Conservation (phyloP, 805 yeast species). For the Yarrowia deformans region DNA sequence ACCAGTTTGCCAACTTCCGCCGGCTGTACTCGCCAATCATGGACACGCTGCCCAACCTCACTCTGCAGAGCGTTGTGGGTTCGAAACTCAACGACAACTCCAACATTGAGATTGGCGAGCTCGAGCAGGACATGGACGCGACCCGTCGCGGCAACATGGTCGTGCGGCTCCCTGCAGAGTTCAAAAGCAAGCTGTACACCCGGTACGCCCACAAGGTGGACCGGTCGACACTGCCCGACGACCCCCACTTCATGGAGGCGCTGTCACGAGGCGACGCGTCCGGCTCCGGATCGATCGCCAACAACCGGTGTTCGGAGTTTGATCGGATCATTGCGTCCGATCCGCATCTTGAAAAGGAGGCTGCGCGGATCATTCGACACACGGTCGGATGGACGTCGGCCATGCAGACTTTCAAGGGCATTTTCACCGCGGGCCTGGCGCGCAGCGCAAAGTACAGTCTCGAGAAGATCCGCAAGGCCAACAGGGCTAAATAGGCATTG, state of each 20-base stretch:
- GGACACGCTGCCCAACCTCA: constrained; percentile 53
- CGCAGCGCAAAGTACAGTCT: constrained; percentile 76
- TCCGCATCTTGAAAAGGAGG: constrained; percentile 50
- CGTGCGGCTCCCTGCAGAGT: constrained; percentile 58
- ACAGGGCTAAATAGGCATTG: constrained; percentile 31
- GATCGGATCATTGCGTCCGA: constrained; percentile 57
- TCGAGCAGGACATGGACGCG: constrained; percentile 51
- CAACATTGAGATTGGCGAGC: constrained; percentile 49
- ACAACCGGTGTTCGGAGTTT: constrained; percentile 50
- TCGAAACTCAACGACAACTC: constrained; percentile 44
- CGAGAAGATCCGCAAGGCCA: constrained; percentile 63
- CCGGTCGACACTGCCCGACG: constrained; percentile 24
- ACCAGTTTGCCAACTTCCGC: constrained; percentile 74
- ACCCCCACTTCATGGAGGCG: constrained; percentile 39
- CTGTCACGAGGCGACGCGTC: constrained; percentile 26
- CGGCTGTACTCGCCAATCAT: constrained; percentile 74
- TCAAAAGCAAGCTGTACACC: constrained; percentile 54
- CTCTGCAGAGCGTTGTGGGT: constrained; percentile 40
- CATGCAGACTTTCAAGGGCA: constrained; percentile 80
- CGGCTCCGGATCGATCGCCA: constrained; percentile 37
- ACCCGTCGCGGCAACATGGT: constrained; percentile 56
- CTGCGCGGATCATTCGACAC: constrained; percentile 55
- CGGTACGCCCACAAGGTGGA: constrained; percentile 42
- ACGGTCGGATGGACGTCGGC: constrained; percentile 75
- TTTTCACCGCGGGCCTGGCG: constrained; percentile 82